These are phyloP conservation scores for Aspergillus thermomutatus DNA, from an alignment of 2,329 filamentous ascomycete genomes.

Conservation along the genomic window DNA sequence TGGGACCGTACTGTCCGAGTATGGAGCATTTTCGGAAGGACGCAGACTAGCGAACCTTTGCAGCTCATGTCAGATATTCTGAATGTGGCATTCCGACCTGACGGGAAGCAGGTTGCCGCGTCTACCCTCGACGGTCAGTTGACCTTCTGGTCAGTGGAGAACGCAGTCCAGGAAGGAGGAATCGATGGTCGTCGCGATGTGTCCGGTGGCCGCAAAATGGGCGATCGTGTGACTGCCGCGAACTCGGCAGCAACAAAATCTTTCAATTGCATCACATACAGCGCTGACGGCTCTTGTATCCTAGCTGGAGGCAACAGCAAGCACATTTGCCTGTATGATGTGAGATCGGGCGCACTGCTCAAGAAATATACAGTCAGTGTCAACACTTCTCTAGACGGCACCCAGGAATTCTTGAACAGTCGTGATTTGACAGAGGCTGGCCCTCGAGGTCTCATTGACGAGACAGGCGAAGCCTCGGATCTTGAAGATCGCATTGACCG, in stretches of 20 bases:
- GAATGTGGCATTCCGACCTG: slow-evolving; percentile 80
- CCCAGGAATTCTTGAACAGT: slow-evolving; percentile 95
- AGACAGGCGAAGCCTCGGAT: slow-evolving; percentile 83
- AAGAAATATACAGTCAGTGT: slow-evolving; percentile 96
- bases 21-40: slow-evolving; percentile 92
- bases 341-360: slow-evolving; percentile 81
- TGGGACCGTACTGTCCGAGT: slow-evolving; percentile 96
- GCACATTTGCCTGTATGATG: slow-evolving; percentile 97
- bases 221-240: slow-evolving; percentile 85
- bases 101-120: slow-evolving; percentile 85
- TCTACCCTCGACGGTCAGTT: slow-evolving; percentile 91
- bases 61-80: slow-evolving; percentile 90
- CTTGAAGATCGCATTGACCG: slow-evolving; percentile 78
- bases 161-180: slow-evolving; percentile 80
- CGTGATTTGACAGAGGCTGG: slow-evolving; percentile 87
- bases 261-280: slow-evolving; percentile 85
- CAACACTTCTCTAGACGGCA: slow-evolving; percentile 92
- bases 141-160: slow-evolving; percentile 89
- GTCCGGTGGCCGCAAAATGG: slow-evolving; percentile 83
- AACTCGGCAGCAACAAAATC: slow-evolving; percentile 87
- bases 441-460: slow-evolving; percentile 77
- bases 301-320: slow-evolving; percentile 95
- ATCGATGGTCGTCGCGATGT: slow-evolving; percentile 89
- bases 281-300: slow-evolving; percentile 85
- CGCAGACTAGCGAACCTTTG: slow-evolving; percentile 90